Base-by-base conservation (phyloP, 331 rosid species). In the Telfairia occidentalis region DNA sequence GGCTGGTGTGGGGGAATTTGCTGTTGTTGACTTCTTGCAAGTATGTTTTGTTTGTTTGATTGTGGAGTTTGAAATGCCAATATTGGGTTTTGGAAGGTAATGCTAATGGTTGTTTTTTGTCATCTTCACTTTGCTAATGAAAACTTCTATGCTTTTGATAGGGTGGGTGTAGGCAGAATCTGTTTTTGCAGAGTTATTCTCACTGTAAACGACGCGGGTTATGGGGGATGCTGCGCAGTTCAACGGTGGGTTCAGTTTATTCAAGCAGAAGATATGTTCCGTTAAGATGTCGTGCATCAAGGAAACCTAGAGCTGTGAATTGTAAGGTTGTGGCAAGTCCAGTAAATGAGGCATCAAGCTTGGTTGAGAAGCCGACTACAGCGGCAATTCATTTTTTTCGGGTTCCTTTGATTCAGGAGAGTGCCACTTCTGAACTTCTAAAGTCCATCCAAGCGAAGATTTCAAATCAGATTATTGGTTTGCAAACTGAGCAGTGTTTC, bases 401-500 rank as follows among this genome's bases (percentile, higher is more conserved):
- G 4, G 65, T 87, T 9, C 97, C 98, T 0, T 83, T 92, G 72
- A 82, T 90, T 18, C 97, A 89, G 81, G 87, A 85, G 73, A 86
- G 92, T 75, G 96, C 93, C 3, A 77, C 89, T 38, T 75, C 86
- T 55, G 91, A 92, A 77, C 88, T 92, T 82, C 83, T 92, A 55
- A 84, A 78, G 84, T 84, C 86, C 2, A 85, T 90, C 78, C 96
- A 89, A 75, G 71, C 12, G 2, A 90, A 92, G 81, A 80, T 92
- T 71, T 87, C 93, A 1, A 82, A 77, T 76, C 89, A 77, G 86
- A 85, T 90, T 12, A 88, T 92, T 72, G 89, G 85, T 48, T 65
- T 92, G 76, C 82, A 77, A 75, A 92, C 91, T 0, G 98, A 90
- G 79, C 98, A 92, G 78, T 90, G 96, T 46, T 92, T 84, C 73